Evolutionary conservation across 306 rosid genomes (phyloP), one percentile per base, ranked within the genome.

Genomic region (Cicer chorassanicum): DNA sequence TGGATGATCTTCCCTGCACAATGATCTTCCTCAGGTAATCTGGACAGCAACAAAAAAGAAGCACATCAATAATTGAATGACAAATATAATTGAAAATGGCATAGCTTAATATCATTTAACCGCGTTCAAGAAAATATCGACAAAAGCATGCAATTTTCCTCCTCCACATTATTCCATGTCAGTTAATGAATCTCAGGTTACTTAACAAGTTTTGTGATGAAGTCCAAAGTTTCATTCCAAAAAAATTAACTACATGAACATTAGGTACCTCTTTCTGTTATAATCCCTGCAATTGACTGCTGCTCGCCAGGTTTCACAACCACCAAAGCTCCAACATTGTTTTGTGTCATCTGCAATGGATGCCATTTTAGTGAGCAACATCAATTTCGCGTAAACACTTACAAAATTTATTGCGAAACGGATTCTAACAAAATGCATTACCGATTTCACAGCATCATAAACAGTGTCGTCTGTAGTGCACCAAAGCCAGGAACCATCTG

Each of bases 401-500:
- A 6, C 2, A 60, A 60, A 80, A 65, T 46, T 51, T 49, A 82
- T 11, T 29, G 39, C 48, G 57, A 46, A 43, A 50, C 45, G 2
- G 68, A 45, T 4, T 66, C 63, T 59, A 72, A 65, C 1, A 15
- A 77, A 57, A 70, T 24, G 82, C 88, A 65, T 70, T 90, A 95
- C 99, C 92, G 99, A 95, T 86, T 95, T 86, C 40, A 95, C 99
- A 82, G 99, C 99, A 55, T 95, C 93, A 72, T 95, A 95, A 62
- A 95, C 99, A 44, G 92, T 61, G 82, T 95, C 99, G 5, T 89
- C 92, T 1, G 90, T 90, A 38, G 98, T 84, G 90, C 99, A 95
- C 99, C 99, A 95, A 36, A 95, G 99, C 99, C 99, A 95, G 77
- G 99, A 95, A 78, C 99, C 99, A 83, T 95, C 99, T 29, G 96